phyloP scores from a whole-genome alignment of 192 early-diverging fungal genomes.

The Coemansia sp. region DNA sequence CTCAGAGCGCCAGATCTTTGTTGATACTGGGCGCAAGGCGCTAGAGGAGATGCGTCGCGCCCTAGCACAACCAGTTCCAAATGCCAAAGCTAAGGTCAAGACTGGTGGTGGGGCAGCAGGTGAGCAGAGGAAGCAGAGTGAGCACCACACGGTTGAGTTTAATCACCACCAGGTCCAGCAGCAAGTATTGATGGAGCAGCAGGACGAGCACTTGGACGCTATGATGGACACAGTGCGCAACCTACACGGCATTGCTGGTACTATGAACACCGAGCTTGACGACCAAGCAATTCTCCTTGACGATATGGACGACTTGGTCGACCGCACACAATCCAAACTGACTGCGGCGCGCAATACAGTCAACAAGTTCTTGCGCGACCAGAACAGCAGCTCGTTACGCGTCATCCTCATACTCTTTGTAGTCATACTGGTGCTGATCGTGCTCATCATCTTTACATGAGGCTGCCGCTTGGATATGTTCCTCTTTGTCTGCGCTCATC shows the following conservation, averaged over 20 bases:
- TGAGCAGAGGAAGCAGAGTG: conserved; percentile 1
- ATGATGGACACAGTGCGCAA: conserved; percentile 54
- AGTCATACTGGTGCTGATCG: conserved; percentile 44
- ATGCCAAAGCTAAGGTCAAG: background rate
- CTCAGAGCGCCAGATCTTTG: conserved; percentile 39
- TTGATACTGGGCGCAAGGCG: conserved; percentile 25
- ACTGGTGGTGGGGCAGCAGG: background rate
- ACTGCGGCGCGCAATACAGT: conserved; percentile 33
- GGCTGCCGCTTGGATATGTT: background rate
- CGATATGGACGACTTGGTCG: conserved; percentile 40
- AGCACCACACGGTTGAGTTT: conserved; percentile 25
- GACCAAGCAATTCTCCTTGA: conserved; percentile 49
- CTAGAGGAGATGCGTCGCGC: conserved; percentile 37
- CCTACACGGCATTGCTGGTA: conserved; percentile 49
- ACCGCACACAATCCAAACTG: conserved; percentile 40
- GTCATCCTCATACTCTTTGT: conserved; percentile 40
- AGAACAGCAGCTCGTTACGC: conserved; percentile 44
- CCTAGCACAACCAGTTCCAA: conserved; percentile 14
- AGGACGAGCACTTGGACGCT: conserved; percentile 51
- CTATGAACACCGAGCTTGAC: conserved; percentile 55
- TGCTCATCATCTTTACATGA: conserved; percentile 51
- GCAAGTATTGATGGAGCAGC: conserved; percentile 52
- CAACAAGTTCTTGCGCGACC: conserved; percentile 46
- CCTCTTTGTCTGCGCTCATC: background rate
- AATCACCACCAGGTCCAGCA: conserved; percentile 40